These are phyloP conservation scores for Auxenochlorella pyrenoidosa DNA, from an alignment of 139 green algal species.

Conservation along the genomic window DNA sequence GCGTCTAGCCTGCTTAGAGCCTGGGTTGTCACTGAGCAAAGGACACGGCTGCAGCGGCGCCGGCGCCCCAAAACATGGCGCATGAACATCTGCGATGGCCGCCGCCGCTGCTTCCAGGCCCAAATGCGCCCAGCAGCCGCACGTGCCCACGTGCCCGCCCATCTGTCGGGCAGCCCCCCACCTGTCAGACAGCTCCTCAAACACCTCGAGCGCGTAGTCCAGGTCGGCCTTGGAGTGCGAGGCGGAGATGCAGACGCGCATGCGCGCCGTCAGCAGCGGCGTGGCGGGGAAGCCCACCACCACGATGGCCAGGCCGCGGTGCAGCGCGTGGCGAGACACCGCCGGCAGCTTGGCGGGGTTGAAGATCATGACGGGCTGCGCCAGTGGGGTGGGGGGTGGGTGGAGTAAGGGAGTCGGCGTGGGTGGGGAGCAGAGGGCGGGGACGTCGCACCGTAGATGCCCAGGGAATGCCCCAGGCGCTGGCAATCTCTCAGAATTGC, in stretches of 20 bases:
- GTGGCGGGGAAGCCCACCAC: conserved; percentile 98
- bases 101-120: too few species aligned
- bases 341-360: conserved; percentile 84
- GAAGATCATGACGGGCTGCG: conserved; percentile 97
- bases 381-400: not conserved
- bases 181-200: conserved; percentile 47
- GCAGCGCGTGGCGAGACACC: conserved; percentile 80
- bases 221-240: conserved; percentile 92
- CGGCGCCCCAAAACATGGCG: too few species aligned
- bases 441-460: too few species aligned
- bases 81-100: too few species aligned
- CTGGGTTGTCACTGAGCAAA: too few species aligned
- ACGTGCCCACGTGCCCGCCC: too few species aligned
- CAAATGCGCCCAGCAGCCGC: too few species aligned
- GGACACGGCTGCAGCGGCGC: too few species aligned
- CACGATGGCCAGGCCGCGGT: conserved; percentile 87
- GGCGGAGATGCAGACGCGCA: conserved; percentile 95
- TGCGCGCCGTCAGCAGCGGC: conserved; percentile 83
- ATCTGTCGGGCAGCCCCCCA: not conserved
- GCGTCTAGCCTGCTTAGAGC: too few species aligned
- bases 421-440: not conserved
- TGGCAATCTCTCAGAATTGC: too few species aligned
- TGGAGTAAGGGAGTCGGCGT: not conserved
- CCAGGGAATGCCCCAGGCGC: too few species aligned
- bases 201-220: conserved; percentile 84